These are phyloP conservation scores for Syzygium aqueum DNA, from an alignment of 345 rosid species.

Conservation along the genomic window DNA sequence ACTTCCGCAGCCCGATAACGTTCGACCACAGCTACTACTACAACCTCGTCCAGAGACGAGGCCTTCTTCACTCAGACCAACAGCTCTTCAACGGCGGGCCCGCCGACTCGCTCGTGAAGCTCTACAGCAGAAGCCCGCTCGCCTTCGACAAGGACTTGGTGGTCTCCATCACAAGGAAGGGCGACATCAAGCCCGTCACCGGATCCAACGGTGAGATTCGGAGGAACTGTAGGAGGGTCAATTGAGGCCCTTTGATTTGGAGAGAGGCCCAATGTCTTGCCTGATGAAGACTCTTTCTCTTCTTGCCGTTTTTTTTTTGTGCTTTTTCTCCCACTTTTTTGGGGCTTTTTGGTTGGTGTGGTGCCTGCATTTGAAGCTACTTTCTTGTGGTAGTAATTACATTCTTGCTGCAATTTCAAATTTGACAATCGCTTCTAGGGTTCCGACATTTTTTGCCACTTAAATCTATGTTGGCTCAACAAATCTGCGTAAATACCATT, in stretches of 20 bases:
- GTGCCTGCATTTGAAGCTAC: background rate
- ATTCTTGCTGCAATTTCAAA: background rate
- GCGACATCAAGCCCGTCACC: constrained; percentile 30
- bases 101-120: constrained; percentile 17
- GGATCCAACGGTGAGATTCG: constrained; percentile 36
- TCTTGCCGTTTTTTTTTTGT: background rate
- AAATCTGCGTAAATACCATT: background rate
- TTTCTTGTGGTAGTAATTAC: background rate
- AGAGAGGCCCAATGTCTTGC: background rate
- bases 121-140: constrained; percentile 4
- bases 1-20: constrained; percentile 12
- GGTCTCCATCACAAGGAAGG: constrained; percentile 40
- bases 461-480: background rate
- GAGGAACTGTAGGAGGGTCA: constrained; percentile 26
- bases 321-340: background rate
- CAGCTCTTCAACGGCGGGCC: constrained; percentile 24
- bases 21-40: constrained; percentile 31
- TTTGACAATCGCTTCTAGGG: background rate
- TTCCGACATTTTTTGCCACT: background rate
- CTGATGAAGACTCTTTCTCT: background rate
- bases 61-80: constrained; percentile 47
- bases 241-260: constrained; percentile 1
- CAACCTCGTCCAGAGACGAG: constrained; percentile 16
- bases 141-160: constrained; percentile 22
- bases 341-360: background rate